Percentiles rank a stretch among this genome's conserved stretches.
Evolutionary conservation across 768 basidiomycete genomes (phyloP).

Genomic region (Clitopilus hobsonii): DNA sequence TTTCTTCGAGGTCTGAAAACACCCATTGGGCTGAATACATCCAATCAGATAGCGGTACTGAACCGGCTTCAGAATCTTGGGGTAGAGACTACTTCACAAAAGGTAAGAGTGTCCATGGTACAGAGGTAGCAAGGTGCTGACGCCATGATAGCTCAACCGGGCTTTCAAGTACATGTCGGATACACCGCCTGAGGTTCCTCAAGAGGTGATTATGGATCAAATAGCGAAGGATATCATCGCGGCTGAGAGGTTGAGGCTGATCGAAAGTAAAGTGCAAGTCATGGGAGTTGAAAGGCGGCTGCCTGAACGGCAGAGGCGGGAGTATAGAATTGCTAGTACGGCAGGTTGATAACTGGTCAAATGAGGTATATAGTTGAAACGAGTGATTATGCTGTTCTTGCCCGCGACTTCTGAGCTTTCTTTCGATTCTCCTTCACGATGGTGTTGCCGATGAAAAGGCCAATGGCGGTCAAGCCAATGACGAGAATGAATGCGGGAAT

Average conservation of each 20-base stretch:
- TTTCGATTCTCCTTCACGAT: constrained; percentile 70
- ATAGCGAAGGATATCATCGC: constrained; percentile 60
- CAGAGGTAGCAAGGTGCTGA: constrained; percentile 2
- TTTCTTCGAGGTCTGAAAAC: constrained; percentile 56
- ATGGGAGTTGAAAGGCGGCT: constrained; percentile 26
- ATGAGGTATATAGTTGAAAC: too few species aligned
- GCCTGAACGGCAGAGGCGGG: constrained; percentile 20
- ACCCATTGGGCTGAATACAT: constrained; percentile 48
- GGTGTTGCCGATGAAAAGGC: constrained; percentile 74
- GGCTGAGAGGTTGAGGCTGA: constrained; percentile 60
- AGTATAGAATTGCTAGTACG: constrained; percentile 11
- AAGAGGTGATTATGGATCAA: constrained; percentile 50
- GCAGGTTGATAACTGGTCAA: background rate
- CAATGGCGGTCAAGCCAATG: constrained; percentile 75
- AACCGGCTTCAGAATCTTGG: constrained; percentile 43
- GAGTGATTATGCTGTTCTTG: constrained; percentile 49
- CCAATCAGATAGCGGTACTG: constrained; percentile 44
- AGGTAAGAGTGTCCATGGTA: constrained; percentile 32
- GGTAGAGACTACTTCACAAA: constrained; percentile 44
- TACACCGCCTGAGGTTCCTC: constrained; percentile 37
- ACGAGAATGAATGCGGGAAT: constrained; percentile 82
- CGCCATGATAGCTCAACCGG: constrained; percentile 43
- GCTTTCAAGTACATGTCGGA: constrained; percentile 49
- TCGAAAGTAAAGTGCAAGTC: constrained; percentile 31
- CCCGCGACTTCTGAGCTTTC: constrained; percentile 56